Percentiles rank a stretch among this genome's conserved stretches.
These are phyloP conservation scores for Flaveria sonorensis DNA, from an alignment of 129 eudicot genomes.

Conservation along the genomic window DNA sequence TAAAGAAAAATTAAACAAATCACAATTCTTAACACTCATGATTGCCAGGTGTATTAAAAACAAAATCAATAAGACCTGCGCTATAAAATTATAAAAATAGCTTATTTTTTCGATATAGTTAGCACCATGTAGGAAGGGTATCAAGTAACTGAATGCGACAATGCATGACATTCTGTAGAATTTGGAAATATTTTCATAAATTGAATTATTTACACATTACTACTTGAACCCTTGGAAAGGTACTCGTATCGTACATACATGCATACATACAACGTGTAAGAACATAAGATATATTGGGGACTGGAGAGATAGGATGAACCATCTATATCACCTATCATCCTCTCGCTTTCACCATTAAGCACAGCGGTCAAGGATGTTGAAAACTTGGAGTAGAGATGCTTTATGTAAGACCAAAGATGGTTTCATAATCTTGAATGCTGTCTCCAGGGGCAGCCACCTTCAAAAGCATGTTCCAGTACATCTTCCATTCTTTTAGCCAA, in stretches of 20 bases:
- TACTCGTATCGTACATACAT: slow-evolving; percentile 13
- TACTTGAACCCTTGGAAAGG: neutral
- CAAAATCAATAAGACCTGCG: too few relatives aligned
- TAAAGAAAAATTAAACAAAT: too few relatives aligned
- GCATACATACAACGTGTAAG: neutral
- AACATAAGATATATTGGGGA: slow-evolving; percentile 17
- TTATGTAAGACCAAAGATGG: slow-evolving; percentile 1
- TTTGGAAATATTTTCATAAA: neutral
- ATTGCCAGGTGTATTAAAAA: too few relatives aligned
- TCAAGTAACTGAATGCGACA: neutral
- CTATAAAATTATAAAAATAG: too few relatives aligned
- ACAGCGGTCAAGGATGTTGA: neutral
- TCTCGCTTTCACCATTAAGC: slow-evolving; percentile 6
- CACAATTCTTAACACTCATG: too few relatives aligned
- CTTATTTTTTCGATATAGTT: neutral
- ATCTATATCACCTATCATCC: slow-evolving; percentile 10
- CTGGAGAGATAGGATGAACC: slow-evolving; percentile 10
- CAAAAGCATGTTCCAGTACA: slow-evolving; percentile 93
- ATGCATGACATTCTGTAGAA: neutral
- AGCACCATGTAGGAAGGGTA: neutral
- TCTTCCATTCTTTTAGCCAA: slow-evolving; percentile 92
- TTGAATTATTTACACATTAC: slow-evolving; percentile 19
- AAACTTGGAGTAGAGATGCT: slow-evolving; percentile 1
- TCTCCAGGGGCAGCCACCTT: slow-evolving; percentile 98
- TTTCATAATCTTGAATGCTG: slow-evolving; percentile 70